These are phyloP conservation scores for Monosporascus sp. DNA, from an alignment of 2,329 filamentous ascomycete genomes.

Conservation along the genomic window DNA sequence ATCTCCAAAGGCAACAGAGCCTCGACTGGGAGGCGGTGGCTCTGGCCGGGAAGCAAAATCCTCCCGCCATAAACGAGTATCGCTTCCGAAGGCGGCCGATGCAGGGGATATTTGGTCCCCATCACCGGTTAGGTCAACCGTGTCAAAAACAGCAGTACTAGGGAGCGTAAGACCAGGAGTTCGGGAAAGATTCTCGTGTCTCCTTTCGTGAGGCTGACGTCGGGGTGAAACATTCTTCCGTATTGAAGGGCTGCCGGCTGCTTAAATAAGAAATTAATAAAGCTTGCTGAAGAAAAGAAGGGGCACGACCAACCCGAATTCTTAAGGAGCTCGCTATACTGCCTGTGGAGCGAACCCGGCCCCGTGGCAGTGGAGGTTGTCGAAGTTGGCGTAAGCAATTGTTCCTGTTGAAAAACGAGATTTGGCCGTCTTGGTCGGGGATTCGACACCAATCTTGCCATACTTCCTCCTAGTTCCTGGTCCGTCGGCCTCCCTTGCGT, in stretches of 20 bases:
- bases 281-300: neutral
- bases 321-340: constrained; percentile 30
- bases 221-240: constrained; percentile 19
- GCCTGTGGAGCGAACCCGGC: constrained; percentile 27
- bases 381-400: constrained; percentile 36
- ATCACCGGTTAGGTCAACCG: constrained; percentile 29
- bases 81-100: constrained; percentile 19
- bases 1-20: constrained; percentile 20
- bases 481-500: constrained; percentile 13
- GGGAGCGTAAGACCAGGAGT: constrained; percentile 23
- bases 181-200: constrained; percentile 15
- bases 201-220: constrained; percentile 6
- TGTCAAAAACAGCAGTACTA: constrained; percentile 22
- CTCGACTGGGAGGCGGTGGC: constrained; percentile 16
- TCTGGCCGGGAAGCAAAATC: constrained; percentile 28
- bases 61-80: constrained; percentile 17
- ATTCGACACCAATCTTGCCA: constrained; percentile 40
- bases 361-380: constrained; percentile 15
- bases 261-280: neutral
- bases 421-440: constrained; percentile 40
- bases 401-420: constrained; percentile 36
- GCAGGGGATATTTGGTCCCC: constrained; percentile 19
- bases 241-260: constrained; percentile 3
- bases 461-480: constrained; percentile 22
- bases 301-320: constrained; percentile 7